phyloP scores from a whole-genome alignment of 129 eudicot species.

The Tagetes erecta region DNA sequence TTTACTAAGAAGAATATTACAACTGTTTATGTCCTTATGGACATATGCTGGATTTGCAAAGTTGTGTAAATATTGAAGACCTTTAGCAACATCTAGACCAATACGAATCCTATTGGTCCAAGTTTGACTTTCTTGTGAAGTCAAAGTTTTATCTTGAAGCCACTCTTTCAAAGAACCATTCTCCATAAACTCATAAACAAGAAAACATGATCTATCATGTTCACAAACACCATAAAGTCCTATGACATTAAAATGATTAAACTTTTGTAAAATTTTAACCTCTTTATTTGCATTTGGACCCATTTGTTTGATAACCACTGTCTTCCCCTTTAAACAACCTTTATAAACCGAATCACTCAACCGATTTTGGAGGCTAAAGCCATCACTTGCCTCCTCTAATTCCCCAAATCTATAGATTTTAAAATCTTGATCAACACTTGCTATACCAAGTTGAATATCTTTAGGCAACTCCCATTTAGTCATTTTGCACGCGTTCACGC shows the following conservation, averaged over 20 bases:
- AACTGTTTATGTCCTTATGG: slow-evolving; percentile 61
- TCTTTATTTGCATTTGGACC: slow-evolving; percentile 51
- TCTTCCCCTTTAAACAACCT: slow-evolving; percentile 46
- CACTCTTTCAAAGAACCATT: slow-evolving; percentile 57
- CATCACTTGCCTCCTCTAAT: slow-evolving; percentile 52
- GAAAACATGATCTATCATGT: slow-evolving; percentile 46
- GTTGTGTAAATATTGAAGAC: slow-evolving; percentile 70
- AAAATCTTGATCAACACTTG: slow-evolving; percentile 41
- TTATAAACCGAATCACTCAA: slow-evolving; percentile 54
- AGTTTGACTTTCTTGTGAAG: slow-evolving; percentile 24
- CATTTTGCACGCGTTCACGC: slow-evolving; percentile 1
- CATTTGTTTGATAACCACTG: slow-evolving; percentile 50
- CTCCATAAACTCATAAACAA: slow-evolving; percentile 70
- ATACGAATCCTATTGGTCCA: slow-evolving; percentile 60
- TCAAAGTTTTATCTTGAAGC: slow-evolving; percentile 38
- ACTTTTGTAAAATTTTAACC: slow-evolving; percentile 50
- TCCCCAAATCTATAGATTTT: slow-evolving; percentile 52
- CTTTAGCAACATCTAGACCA: slow-evolving; percentile 68
- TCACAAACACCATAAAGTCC: slow-evolving; percentile 66
- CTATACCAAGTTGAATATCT: slow-evolving; percentile 49
- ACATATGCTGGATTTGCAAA: slow-evolving; percentile 70
- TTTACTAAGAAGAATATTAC: slow-evolving; percentile 52
- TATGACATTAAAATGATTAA: slow-evolving; percentile 68
- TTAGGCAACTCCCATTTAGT: slow-evolving; percentile 36
- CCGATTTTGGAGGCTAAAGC: slow-evolving; percentile 47